A percentile compares a stretch with the other conserved stretches of the same genome.
Evolutionary conservation across 176 grass and related monocot species (phyloP).

Genomic region (Phyllostachys edulis): DNA sequence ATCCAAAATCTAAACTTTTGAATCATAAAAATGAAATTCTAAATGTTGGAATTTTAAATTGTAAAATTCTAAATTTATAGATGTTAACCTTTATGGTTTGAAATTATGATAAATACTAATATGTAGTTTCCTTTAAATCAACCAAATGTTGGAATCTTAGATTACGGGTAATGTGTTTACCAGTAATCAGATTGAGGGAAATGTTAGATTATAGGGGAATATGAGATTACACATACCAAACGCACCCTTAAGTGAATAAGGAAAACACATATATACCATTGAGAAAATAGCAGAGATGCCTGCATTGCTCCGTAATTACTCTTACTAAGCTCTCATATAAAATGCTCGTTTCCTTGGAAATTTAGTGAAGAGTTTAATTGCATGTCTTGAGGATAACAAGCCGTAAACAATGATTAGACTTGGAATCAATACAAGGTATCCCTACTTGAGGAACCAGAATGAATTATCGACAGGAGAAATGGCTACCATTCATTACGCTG

Average conservation of each 20-base stretch:
- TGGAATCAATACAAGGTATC: neutral
- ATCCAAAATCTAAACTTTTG: too few relatives aligned
- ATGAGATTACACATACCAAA: too few relatives aligned
- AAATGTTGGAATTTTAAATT: too few relatives aligned
- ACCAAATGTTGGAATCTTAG: too few relatives aligned
- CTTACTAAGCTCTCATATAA: neutral
- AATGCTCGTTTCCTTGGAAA: neutral
- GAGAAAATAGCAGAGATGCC: neutral
- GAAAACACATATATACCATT: neutral
- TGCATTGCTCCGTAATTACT: neutral
- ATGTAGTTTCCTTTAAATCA: too few relatives aligned
- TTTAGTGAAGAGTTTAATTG: neutral
- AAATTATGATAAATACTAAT: too few relatives aligned
- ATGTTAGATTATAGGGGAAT: too few relatives aligned
- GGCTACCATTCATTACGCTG: conserved; percentile 32
- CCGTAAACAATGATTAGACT: neutral
- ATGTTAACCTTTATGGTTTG: too few relatives aligned
- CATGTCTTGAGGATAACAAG: neutral
- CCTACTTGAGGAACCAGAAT: neutral
- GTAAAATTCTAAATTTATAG: too few relatives aligned
- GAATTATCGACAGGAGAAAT: conserved; percentile 16
- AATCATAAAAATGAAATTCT: too few relatives aligned
- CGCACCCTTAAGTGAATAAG: neutral
- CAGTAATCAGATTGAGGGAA: too few relatives aligned
- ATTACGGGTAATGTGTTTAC: too few relatives aligned